Evolutionary conservation across 306 rosid genomes (phyloP), one percentile per base, ranked within the genome.

Genomic region (Prunus salicina): DNA sequence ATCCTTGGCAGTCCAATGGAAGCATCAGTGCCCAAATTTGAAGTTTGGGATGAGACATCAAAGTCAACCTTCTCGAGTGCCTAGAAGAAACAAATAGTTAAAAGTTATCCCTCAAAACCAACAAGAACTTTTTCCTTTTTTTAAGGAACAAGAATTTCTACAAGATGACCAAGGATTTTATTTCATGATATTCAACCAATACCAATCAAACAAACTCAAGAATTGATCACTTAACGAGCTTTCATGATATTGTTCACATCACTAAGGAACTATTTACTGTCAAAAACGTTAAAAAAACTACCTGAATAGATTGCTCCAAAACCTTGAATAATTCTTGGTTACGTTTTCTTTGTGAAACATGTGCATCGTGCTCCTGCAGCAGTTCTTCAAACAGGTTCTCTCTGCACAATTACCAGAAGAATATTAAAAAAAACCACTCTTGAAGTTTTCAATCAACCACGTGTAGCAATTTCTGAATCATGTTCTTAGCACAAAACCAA

Each of bases 331-430:
- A 50, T 16, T 83, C 79, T 46, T 68, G 63, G 11, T 62, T 67
- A 34, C 19, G 64, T 68, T 80, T 83, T 67, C 82, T 83, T 82
- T 83, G 80, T 66, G 47, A 46, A 9, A 51, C 75, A 51, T 77
- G 72, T 45, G 73, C 80, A 3, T 78, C 83, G 2, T 78, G 69
- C 75, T 86, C 85, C 72, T 74, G 74, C 82, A 86, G 75, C 67
- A 86, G 77, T 80, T 74, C 87, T 68, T 80, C 85, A 78, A 83
- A 83, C 63, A 80, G 77, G 72, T 71, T 73, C 30, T 80, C 83
- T 77, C 89, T 83, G 78, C 78, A 75, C 64, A 32, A 73, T 45
- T 32, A 74, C 24, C 49, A 71, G 65, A 7, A 63, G 32, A 24
- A 38, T 5, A 7, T 1, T n/a, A n/a, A n/a, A 34, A 38, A 38